phyloP scores from a whole-genome alignment of 306 rosid species.

The Cajanus cajan region DNA sequence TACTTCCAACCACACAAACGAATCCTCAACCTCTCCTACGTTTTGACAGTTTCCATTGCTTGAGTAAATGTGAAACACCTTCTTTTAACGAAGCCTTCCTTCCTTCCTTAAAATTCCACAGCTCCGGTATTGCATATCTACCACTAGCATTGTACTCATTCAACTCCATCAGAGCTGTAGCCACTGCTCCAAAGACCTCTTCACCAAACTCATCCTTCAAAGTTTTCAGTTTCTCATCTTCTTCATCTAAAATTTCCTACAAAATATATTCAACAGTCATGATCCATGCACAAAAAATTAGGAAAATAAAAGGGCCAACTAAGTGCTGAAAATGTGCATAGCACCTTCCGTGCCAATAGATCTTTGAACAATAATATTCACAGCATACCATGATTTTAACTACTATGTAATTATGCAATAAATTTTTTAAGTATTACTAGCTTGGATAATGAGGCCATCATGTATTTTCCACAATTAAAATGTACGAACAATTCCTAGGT shows the following conservation, averaged over 20 bases:
- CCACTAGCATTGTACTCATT: slow-evolving; percentile 87
- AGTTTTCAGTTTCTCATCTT: slow-evolving; percentile 57
- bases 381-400: not conserved
- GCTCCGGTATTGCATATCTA: slow-evolving; percentile 53
- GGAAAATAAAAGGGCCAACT: not conserved
- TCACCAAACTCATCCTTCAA: slow-evolving; percentile 61
- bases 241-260: slow-evolving; percentile 62
- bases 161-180: slow-evolving; percentile 58
- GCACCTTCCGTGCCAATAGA: not conserved
- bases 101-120: slow-evolving; percentile 65
- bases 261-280: slow-evolving; percentile 14
- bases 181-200: slow-evolving; percentile 53
- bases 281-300: not conserved
- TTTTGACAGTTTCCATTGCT: slow-evolving; percentile 42
- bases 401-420: not conserved
- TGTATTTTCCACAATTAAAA: not conserved
- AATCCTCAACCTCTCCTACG: no score
- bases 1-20: not conserved
- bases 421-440: not conserved
- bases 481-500: not conserved
- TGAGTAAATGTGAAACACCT: slow-evolving; percentile 46
- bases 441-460: not conserved
- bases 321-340: not conserved
- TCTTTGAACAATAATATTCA: not conserved
- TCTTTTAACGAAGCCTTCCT: slow-evolving; percentile 63